These are phyloP conservation scores for Lecanoromycetidae sp. DNA, from an alignment of 2,329 filamentous ascomycete species.

Conservation along the genomic window DNA sequence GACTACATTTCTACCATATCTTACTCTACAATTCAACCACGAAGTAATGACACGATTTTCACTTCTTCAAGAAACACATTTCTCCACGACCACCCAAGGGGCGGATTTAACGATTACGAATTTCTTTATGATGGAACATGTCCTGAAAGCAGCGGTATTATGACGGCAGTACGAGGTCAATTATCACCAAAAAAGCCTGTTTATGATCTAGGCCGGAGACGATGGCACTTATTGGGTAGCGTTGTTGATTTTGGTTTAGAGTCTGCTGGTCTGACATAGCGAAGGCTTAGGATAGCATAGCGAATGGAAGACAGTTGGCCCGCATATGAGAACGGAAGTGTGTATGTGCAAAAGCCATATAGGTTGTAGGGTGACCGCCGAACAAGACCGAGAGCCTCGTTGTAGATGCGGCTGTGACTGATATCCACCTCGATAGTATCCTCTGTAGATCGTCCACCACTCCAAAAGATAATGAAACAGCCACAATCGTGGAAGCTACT, in stretches of 20 bases:
- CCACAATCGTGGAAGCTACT: neutral
- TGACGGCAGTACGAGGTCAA: constrained; percentile 6
- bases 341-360: no score
- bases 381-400: neutral
- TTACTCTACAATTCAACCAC: constrained; percentile 9
- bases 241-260: constrained; percentile 1
- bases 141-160: constrained; percentile 13
- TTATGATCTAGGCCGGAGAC: constrained; percentile 13
- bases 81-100: constrained; percentile 1
- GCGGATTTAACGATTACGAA: constrained; percentile 17
- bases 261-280: constrained; percentile 3
- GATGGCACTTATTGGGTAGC: constrained; percentile 1
- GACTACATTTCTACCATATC: constrained; percentile 12
- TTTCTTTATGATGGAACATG: constrained; percentile 13
- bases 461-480: neutral
- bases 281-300: constrained; percentile 8
- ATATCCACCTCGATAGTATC: no score
- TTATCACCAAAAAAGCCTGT: constrained; percentile 14
- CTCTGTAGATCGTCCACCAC: no score
- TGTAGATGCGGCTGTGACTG: no score
- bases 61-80: constrained; percentile 9
- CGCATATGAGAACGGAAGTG: constrained; percentile 1
- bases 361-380: no score
- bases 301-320: constrained; percentile 10
- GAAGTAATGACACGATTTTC: constrained; percentile 15